Evolutionary conservation across 371 early-diverging fungal genomes (phyloP), one percentile per base, ranked within the genome.

Genomic region (Apophysomyces sp.): DNA sequence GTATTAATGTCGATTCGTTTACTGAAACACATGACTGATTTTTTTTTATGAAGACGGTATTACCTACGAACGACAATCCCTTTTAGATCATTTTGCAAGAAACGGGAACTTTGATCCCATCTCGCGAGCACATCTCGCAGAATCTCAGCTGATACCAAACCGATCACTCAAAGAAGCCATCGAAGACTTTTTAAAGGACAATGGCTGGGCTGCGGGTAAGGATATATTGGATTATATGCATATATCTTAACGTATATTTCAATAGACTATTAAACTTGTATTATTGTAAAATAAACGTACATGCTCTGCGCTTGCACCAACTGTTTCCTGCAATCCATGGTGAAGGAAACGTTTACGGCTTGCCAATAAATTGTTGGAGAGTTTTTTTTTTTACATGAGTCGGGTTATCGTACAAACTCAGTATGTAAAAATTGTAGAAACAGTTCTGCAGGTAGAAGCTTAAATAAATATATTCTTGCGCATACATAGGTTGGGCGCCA

Each of bases 21-120:
- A 1, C 29, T 26, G n/a, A n/a, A 60, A 1, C 3, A 15, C 12
- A 40, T 21, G 44, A 15, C 3, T 15, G 8, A 15, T 7, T 11
- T 18, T 32, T 7, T 32, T 44, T 15, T 21, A 6, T 21, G 30
- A 37, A 73, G 78, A 74, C 60, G 80, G 93, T 41, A 76, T 86
- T 44, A 86, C 83, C 3, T 91, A 91, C 60, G 92, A 92, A 66
- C 81, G 90, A 28, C 71, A 82, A 26, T 88, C 89, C 18, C 77
- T 93, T n/a, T 62, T 87, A 34, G 79, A 85, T 16, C 91, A 91
- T 59, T 83, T 93, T 53, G 73, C 74, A 16, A 76, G 88, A 61
- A 90, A 91, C 57, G 90, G 93, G 5, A 72, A 82, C 57, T 89
- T 89, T 73, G 93, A 93, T 71, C 93, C 93, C 1, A 77, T 91